Percentiles rank a stretch among this genome's conserved stretches.
These are phyloP conservation scores for Sphagnum tenellum DNA, from an alignment of 225 moss, liverwort and hornwort genomes.

Conservation along the genomic window DNA sequence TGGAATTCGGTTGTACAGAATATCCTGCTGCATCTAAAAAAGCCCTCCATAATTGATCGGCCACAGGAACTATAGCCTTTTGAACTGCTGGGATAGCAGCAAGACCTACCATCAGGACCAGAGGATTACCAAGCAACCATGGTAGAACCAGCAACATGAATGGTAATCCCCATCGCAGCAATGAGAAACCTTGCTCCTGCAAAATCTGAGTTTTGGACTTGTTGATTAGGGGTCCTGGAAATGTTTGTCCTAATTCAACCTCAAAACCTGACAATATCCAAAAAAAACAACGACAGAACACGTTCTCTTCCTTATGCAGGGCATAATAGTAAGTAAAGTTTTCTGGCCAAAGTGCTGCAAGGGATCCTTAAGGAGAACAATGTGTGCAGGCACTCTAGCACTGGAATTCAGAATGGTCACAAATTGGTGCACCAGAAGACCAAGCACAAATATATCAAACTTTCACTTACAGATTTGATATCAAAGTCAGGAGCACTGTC, in stretches of 20 bases:
- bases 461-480: conserved; percentile 25
- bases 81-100: conserved; percentile 50
- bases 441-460: too few relatives aligned
- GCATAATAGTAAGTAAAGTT: too few relatives aligned
- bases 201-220: conserved; percentile 11
- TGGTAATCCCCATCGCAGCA: conserved; percentile 49
- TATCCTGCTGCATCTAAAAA: conserved; percentile 18
- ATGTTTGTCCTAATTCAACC: too few relatives aligned
- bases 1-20: not conserved
- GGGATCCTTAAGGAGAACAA: too few relatives aligned
- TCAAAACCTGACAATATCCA: too few relatives aligned
- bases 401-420: too few relatives aligned
- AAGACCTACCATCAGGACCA: conserved; percentile 39
- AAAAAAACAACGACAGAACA: too few relatives aligned
- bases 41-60: conserved; percentile 31
- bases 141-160: conserved; percentile 28
- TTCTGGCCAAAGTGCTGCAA: too few relatives aligned
- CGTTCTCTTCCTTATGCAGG: too few relatives aligned
- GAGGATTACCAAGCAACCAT: conserved; percentile 46
- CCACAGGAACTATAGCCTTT: conserved; percentile 28
- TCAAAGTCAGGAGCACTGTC: conserved; percentile 16
- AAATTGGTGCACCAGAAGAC: too few relatives aligned
- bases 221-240: too few relatives aligned
- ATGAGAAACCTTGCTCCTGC: conserved; percentile 45
- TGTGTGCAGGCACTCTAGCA: too few relatives aligned